Evolutionary conservation across 306 rosid genomes (phyloP).

Genomic region (Canavalia ensiformis): DNA sequence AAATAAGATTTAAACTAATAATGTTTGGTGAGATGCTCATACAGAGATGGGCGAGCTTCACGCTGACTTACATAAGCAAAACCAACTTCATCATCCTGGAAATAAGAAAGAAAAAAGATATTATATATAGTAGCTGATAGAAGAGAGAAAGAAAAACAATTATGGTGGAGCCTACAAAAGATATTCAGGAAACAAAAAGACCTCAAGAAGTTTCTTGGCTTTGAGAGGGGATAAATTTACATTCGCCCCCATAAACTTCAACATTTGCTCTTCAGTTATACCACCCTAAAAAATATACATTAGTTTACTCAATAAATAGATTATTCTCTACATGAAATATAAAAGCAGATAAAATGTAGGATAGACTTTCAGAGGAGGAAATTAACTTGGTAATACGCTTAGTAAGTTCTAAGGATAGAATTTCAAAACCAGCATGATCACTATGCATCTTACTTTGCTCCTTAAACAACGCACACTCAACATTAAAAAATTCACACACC

Average conservation of each 20-base stretch:
- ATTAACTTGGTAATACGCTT: conserved; percentile 21
- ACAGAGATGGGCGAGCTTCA: conserved; percentile 93
- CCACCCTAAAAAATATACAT: conserved; percentile 73
- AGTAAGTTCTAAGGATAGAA: conserved; percentile 17
- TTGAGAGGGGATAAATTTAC: conserved; percentile 69
- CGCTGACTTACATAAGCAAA: conserved; percentile 94
- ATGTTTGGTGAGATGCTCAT: conserved; percentile 63
- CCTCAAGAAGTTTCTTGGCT: conserved; percentile 92
- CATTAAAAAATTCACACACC: conserved; percentile 58
- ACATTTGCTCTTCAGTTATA: conserved; percentile 95
- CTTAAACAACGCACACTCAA: conserved; percentile 26
- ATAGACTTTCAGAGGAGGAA: conserved; percentile 38
- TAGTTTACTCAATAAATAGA: conserved; percentile 16
- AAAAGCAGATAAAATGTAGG: conserved; percentile 39
- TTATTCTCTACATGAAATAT: conserved; percentile 23
- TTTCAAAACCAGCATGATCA: conserved; percentile 10
- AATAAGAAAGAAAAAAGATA: conserved; percentile 35
- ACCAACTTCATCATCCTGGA: conserved; percentile 89
- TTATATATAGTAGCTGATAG: conserved; percentile 23
- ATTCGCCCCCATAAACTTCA: conserved; percentile 94
- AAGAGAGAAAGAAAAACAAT: conserved; percentile 36
- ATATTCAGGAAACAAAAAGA: conserved; percentile 47
- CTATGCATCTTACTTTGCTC: conserved; percentile 19
- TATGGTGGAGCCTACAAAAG: conserved; percentile 29
- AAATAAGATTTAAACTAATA: conserved; percentile 34